Evolutionary conservation across 306 rosid species (phyloP), one percentile per base, ranked within the genome.

Genomic region (Medicago lupulina): DNA sequence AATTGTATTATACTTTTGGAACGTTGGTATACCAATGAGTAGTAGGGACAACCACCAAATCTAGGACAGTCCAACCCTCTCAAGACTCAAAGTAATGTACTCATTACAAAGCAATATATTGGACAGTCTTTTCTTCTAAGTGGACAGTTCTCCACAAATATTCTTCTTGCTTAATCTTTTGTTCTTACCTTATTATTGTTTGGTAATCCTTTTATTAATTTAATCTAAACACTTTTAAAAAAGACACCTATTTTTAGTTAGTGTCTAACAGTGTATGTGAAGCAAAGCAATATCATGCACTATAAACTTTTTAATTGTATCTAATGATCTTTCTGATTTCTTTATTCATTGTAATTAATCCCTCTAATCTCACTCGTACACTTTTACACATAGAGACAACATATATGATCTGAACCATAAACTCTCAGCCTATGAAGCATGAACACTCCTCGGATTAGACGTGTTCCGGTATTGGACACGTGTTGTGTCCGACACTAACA

Each of bases 221-320:
- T 81, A 76, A 81, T 70, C 67, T 70, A 70, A 71, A 67, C 50
- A 53, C 77, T 41, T 72, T 65, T 34, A 64, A 58, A 67, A 67
- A 43, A 36, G 77, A 67, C 60, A 64, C 7, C 78, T n/a, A 21
- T 38, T 70, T 53, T 53, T 51, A 25, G 53, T 73, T 43, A 34
- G 57, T 77, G 62, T 78, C 73, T 66, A 43, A 77, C 54, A 74
- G 82, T 83, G 89, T 79, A 81, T 79, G 87, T 79, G 39, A 85
- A 85, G 84, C 84, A 78, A 86, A 81, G 84, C 74, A 76, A 80
- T 59, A 60, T 76, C 79, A 67, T 62, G 82, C 80, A 57, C 75
- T 66, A 53, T 55, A 68, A 74, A 43, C 73, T 67, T 77, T 80
- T 71, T 50, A 70, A 77, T 70, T 57, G 38, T 41, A 76, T 51